Base-by-base conservation (phyloP, 257 asterid species). In the Solanum chiquidenum region DNA sequence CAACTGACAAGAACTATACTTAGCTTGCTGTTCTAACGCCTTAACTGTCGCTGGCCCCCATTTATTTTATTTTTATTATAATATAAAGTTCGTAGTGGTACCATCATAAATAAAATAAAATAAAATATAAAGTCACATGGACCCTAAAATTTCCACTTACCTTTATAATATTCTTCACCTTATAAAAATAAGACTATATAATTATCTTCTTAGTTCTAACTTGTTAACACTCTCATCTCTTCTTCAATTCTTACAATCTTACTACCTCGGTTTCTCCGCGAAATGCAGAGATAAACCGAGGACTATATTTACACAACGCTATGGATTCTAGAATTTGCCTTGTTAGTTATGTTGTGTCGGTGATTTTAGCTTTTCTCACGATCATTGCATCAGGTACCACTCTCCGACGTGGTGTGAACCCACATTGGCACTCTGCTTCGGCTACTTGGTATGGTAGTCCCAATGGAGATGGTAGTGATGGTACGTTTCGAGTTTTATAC, bases 401-500 rank as follows among this genome's bases (percentile, higher is more conserved):
- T 90, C 86, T 87, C 80, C 87, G 72, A 91, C 80, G 79, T 34
- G 88, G 44, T 31, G 83, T 34, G 14, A 92, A 90, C 93, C 86
- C 55, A 69, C 94, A 90, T 88, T 97, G 99, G 99, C 52, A 46
- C 11, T 92, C 92, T 1, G 99, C 99, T 80, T 92, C 99, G 27
- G 99, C 99, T 23, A 95, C 99, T 40, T 97, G 99, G 98, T 95
- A 97, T 91, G 99, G 99, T 25, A 93, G 94, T 91, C 95, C 99
- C 14, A 95, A 95, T 25, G 99, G 99, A 6, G 99, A 97, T 91
- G 99, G 99, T 11, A 97, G 99, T 86, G 88, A 89, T 62, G 99
- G 93, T 92, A 91, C 13, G 42, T 46, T 64, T n/a, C 33, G 1
- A 64, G 13, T 64, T 11, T 23, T 4, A 62, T 62, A 9, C 27